phyloP scores from a whole-genome alignment of 306 rosid species.

The Glycine tomentella region DNA sequence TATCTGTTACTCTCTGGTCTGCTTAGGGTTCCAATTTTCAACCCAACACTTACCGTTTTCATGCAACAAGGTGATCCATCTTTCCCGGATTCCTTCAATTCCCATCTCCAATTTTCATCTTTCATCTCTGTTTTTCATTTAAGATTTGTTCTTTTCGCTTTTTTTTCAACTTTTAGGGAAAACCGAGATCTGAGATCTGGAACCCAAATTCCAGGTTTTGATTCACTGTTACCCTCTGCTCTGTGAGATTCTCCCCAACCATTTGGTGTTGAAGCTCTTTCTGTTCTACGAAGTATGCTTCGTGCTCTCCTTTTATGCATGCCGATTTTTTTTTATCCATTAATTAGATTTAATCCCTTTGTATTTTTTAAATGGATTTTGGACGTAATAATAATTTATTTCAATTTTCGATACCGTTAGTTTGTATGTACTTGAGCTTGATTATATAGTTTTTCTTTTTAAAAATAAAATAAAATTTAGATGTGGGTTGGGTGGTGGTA shows the following conservation, averaged over 20 bases:
- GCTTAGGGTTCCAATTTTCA: constrained; percentile 56
- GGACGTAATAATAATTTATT: neutral
- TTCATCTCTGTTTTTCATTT: constrained; percentile 4
- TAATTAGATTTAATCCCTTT: neutral
- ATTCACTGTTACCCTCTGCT: neutral
- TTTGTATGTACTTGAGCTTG: too few relatives aligned
- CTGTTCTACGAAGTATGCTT: constrained; percentile 29
- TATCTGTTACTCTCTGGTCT: constrained; percentile 35
- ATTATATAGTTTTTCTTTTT: too few relatives aligned
- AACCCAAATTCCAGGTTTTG: neutral
- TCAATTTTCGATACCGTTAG: neutral
- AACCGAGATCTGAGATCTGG: constrained; percentile 46
- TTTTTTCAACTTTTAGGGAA: constrained; percentile 19
- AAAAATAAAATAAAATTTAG: too few relatives aligned
- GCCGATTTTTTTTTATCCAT: neutral
- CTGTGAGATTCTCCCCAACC: neutral
- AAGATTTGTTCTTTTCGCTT: constrained; percentile 24
- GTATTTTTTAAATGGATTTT: neutral
- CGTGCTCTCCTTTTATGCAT: neutral
- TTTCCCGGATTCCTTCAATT: constrained; percentile 6
- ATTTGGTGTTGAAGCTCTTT: constrained; percentile 21
- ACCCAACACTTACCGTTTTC: constrained; percentile 20
- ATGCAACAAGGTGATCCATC: constrained; percentile 47
- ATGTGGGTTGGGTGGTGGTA: neutral
- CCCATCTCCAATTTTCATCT: neutral